Evolutionary conservation across 495 filamentous ascomycete genomes (phyloP).

Genomic region (Arthonia radiata): DNA sequence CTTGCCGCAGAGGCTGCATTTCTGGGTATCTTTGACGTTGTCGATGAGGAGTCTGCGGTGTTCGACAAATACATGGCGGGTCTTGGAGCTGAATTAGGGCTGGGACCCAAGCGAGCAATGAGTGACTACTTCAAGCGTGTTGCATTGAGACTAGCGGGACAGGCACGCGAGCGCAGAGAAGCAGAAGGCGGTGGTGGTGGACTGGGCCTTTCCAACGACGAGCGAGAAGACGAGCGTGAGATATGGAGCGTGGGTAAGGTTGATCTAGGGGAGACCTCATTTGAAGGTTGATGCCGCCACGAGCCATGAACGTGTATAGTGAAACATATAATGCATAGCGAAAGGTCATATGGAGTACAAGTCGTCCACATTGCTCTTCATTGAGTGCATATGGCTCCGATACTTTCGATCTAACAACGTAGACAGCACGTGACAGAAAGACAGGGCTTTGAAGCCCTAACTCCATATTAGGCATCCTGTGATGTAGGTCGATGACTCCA

Average conservation of each 20-base stretch:
- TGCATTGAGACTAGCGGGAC: constrained; percentile 51
- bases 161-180: constrained; percentile 66
- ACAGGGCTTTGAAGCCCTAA: too few relatives aligned
- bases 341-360: too few relatives aligned
- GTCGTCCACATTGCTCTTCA: too few relatives aligned
- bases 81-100: constrained; percentile 30
- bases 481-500: too few relatives aligned
- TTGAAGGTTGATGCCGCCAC: too few relatives aligned
- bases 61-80: constrained; percentile 77
- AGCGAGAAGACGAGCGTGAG: constrained; percentile 81
- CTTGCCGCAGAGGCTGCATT: constrained; percentile 87
- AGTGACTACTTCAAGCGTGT: constrained; percentile 93
- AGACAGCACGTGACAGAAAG: too few relatives aligned
- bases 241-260: constrained; percentile 87
- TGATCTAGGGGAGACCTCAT: constrained; percentile 45
- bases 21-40: constrained; percentile 76
- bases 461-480: too few relatives aligned
- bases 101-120: constrained; percentile 68
- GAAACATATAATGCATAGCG: too few relatives aligned
- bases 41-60: constrained; percentile 58
- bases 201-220: constrained; percentile 63
- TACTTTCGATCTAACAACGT: too few relatives aligned
- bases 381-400: too few relatives aligned
- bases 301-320: too few relatives aligned
- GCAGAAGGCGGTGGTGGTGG: constrained; percentile 78